Evolutionary conservation across 192 early-diverging fungal genomes (phyloP), one percentile per base, ranked within the genome.

Genomic region (Coemansia sp.): DNA sequence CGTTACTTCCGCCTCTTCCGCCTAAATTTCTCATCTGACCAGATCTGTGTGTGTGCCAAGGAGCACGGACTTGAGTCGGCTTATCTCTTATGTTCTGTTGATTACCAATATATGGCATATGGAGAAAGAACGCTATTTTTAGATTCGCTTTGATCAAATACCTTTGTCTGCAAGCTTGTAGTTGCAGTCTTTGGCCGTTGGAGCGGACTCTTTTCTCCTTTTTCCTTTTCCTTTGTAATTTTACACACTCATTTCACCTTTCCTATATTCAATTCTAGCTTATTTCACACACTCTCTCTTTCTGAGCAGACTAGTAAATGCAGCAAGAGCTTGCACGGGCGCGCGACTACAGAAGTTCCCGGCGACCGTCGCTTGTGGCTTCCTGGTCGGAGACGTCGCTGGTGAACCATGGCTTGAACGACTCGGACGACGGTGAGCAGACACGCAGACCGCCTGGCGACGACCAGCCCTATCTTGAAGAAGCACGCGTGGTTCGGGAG

Each of bases 381-480:
- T 77, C 75, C 20, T 77, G 75, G 75, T 77, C 75, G 3, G 75
- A 64, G 47, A 61, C 65, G 10, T 40, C 55, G 27, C 55, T 73
- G n/a, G 64, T 11, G 4, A 42, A 10, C 24, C 70, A 15, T 27
- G 52, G 22, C 44, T 24, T 43, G 42, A 42, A 33, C 20, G 33
- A 55, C 13, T 72, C 49, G 13, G 52, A 33, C 20, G 33, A 63
- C 60, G 65, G 63, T 60, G 46, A 61, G n/a, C 59, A 61, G 27
- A 38, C 59, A 4, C 59, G 13, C 59, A 33, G 59, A 38, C 33
- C 36, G 33, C 59, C 33, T 38, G 36, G 15, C 31, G n/a, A 40
- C 2, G 61, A 38, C 61, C n/a, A 27, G 57, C 31, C 57, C 11
- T 16, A 13, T 20, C 12, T 59, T 59, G 57, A 34, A 16, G 57